Base-by-base conservation (phyloP, 1,139 yeast genomes). In the Pichia terricola region DNA sequence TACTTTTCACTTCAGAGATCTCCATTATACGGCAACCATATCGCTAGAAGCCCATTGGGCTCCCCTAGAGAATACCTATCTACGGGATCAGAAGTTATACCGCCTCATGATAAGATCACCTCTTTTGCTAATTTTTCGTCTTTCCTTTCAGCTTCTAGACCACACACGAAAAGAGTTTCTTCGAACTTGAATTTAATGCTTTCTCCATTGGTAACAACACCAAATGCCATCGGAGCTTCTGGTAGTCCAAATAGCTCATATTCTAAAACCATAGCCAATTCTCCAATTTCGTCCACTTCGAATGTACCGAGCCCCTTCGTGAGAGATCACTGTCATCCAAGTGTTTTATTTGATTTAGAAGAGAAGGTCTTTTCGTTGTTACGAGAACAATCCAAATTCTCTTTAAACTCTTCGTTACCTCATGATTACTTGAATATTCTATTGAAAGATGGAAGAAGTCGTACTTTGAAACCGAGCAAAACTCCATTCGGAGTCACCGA, bases 361-460 rank as follows among this genome's bases (percentile, higher is more conserved):
- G 31, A 42, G 9, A 34, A 36, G 2, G 41, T 43, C 1, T 38
- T 32, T 7, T 7, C 16, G 10, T 26, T 46, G 1, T 32, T 30
- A 1, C 38, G 37, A 26, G 36, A 32, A 27, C n/a, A 30, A 7
- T 9, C 16, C 27, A 11, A 28, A 5, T 10, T 27, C 6, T 34
- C 34, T 4, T 16, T 30, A 7, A 34, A 37, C 7, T 34, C 40
- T 2, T 22, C 30, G 6, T 32, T 45, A 25, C 49, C 44, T 2
- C 36, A 40, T 31, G 45, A 45, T 32, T 41, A 45, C 28, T 28
- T 45, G 22, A 47, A 47, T 30, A 34, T 37, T n/a, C 40, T 44
- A 11, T 31, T 40, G 5, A 28, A 41, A 26, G 37, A 32, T 27
- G 38, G 40, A 6, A 28, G 34, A 11, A 22, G 9, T 10, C 36